Evolutionary conservation across 352 stramenopile species (phyloP).

Genomic region (Pythium sukuiense): DNA sequence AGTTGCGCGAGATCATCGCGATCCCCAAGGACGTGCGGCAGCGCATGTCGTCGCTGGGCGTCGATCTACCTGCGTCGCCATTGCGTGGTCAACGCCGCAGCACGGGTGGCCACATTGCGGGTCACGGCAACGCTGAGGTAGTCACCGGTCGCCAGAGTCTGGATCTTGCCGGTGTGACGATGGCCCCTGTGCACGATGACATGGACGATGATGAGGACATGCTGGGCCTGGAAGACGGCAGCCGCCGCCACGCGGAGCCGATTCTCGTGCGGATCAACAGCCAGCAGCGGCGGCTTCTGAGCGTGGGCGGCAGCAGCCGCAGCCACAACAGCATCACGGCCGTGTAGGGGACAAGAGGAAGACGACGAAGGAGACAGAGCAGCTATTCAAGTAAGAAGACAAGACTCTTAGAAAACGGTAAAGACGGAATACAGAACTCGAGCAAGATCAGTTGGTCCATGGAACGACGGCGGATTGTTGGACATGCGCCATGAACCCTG

Average conservation of each 20-base stretch:
- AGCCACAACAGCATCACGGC: conserved; percentile 8
- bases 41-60: not conserved
- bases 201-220: conserved; percentile 25
- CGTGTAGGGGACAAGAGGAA: not conserved
- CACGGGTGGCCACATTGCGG: not conserved
- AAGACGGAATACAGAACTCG: not conserved
- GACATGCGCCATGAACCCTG: no score
- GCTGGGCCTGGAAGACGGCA: conserved; percentile 19
- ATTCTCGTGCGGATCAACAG: conserved; percentile 24
- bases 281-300: conserved; percentile 12
- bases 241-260: conserved; percentile 17
- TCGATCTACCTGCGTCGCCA: not conserved
- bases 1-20: conserved; percentile 79
- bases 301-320: conserved; percentile 9
- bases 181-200: conserved; percentile 7
- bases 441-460: not conserved
- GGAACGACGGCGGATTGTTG: not conserved
- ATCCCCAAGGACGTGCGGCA: conserved; percentile 53
- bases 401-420: not conserved
- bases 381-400: not conserved
- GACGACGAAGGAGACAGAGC: not conserved
- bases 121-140: not conserved
- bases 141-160: not conserved
- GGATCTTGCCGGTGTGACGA: not conserved
- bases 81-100: not conserved